Evolutionary conservation across 306 rosid species (phyloP).

Genomic region (Rosa persica): DNA sequence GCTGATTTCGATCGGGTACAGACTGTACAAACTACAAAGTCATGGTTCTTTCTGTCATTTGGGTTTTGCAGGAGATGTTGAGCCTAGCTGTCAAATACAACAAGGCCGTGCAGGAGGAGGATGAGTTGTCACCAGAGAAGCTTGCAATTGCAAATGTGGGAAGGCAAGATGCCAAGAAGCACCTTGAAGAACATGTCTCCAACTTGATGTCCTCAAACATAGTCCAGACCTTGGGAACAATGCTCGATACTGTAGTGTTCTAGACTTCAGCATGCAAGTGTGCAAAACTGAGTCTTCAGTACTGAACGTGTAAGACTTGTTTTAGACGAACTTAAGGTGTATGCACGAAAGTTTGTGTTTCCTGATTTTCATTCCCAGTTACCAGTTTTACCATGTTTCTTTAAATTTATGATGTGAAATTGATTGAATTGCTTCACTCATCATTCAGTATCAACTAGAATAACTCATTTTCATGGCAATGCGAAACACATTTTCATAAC

Average conservation of each 20-base stretch:
- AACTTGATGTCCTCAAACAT: constrained; percentile 94
- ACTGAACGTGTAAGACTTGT: not conserved
- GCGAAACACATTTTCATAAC: not conserved
- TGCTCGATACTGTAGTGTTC: constrained; percentile 93
- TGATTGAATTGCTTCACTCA: not conserved
- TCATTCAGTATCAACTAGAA: not conserved
- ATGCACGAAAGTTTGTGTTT: not conserved
- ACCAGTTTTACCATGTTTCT: not conserved
- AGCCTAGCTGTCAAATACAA: constrained; percentile 73
- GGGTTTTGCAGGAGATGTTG: constrained; percentile 72
- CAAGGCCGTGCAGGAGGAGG: constrained; percentile 97
- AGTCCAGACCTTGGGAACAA: constrained; percentile 86
- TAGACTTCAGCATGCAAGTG: constrained; percentile 23
- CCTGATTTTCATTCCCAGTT: not conserved
- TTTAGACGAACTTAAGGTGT: not conserved
- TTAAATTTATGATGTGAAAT: not conserved
- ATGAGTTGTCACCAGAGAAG: constrained; percentile 82
- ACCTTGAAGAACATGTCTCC: constrained; percentile 91
- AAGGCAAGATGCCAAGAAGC: constrained; percentile 96
- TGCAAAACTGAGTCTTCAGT: not conserved
- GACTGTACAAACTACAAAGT: not conserved
- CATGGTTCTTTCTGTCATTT: constrained; percentile 1
- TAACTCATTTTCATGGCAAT: not conserved
- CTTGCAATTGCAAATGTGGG: constrained; percentile 94
- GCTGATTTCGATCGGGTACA: not conserved